Base-by-base conservation (phyloP, 75 land plant genomes). In the Pinus taeda region DNA sequence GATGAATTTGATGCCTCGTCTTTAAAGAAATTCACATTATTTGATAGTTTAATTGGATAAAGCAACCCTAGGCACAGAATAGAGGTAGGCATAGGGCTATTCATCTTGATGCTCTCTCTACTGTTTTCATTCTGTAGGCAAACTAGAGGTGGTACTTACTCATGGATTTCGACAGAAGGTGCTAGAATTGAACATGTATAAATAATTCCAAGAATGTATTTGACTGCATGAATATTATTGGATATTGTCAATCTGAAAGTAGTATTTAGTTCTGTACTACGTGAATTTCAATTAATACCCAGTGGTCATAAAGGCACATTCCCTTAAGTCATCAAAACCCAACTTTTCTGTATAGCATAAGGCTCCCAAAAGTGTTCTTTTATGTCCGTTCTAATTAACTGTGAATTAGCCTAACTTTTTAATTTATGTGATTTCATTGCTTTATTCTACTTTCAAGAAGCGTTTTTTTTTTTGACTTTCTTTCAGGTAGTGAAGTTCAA, bases 401-500 rank as follows among this genome's bases (percentile, higher is more conserved):
- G n/a, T 11, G 49, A 69, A 9, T 69, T 36, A n/a, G 7, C 21
- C 14, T 69, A 69, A 39, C 71, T 3, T 69, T 39, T n/a, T 42
- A 49, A 69, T n/a, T 69, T 11, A 5, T 39, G 20, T 69, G 21
- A 69, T 20, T 5, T 37, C 12, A 2, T 18, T 69, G 42, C 13
- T 18, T 42, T 37, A 37, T 39, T 37, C n/a, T 37, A 11, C 53
- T 2, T 69, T 69, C n/a, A 45, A 69, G 53, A 42, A 69, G 24
- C 53, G n/a, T 42, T n/a, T 37, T 42, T 71, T 71, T 74, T n/a
- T 22, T 77, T 55, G 9, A 57, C 15, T 57, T 73, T 77, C 11
- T 74, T 22, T 0, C 87, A 88, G 92, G 78, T 82, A 56, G 80
- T 88, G 84, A 88, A 62, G 71, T 71, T 49, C 58, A 90, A 81